These are phyloP conservation scores for Rhynchosporium secalis DNA, from an alignment of 2,329 filamentous ascomycete species.

Conservation along the genomic window DNA sequence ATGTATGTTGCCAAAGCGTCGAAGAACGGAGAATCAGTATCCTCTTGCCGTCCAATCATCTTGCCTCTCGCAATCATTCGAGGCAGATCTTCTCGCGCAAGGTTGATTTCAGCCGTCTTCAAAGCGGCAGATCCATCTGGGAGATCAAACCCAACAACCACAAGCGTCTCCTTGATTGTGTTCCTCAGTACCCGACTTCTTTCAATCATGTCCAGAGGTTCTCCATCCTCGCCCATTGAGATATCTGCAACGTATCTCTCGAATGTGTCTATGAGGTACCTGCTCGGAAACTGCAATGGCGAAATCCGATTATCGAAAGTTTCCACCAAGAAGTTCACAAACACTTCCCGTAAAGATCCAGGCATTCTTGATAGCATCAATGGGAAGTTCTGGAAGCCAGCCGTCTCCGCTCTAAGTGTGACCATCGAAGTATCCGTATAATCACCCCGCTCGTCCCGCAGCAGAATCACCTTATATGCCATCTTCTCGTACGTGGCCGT, in stretches of 20 bases:
- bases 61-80: constrained; percentile 34
- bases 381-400: constrained; percentile 45
- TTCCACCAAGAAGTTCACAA: constrained; percentile 45
- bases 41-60: constrained; percentile 23
- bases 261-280: constrained; percentile 40
- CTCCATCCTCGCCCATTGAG: constrained; percentile 28
- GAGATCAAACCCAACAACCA: constrained; percentile 37
- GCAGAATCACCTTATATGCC: constrained; percentile 35
- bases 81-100: constrained; percentile 43
- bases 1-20: constrained; percentile 43
- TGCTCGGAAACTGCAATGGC: constrained; percentile 41
- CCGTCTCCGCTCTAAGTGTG: constrained; percentile 15
- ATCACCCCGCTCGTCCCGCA: constrained; percentile 23
- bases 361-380: constrained; percentile 49
- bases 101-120: constrained; percentile 46
- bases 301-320: constrained; percentile 47
- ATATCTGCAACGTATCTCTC: constrained; percentile 37
- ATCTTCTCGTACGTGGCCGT: constrained; percentile 38
- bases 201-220: constrained; percentile 20
- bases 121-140: constrained; percentile 35
- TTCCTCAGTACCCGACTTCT: constrained; percentile 24
- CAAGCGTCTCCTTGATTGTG: constrained; percentile 33
- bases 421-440: constrained; percentile 24
- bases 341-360: constrained; percentile 43
- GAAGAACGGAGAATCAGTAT: constrained; percentile 41